phyloP scores from a whole-genome alignment of 345 rosid genomes.

The Leavenworthia alabamica region DNA sequence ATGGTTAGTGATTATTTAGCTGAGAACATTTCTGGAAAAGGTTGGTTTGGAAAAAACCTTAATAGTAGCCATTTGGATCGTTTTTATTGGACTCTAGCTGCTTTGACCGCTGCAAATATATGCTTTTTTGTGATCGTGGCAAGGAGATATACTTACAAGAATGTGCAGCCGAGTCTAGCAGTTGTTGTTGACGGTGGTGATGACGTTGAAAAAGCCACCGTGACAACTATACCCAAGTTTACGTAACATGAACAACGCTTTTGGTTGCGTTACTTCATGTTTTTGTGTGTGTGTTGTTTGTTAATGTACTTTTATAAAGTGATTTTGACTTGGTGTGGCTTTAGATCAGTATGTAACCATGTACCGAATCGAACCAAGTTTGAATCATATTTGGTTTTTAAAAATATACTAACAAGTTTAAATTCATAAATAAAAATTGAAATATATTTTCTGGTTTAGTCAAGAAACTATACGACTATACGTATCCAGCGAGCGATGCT shows the following conservation, averaged over 20 bases:
- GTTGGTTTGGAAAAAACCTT: slow-evolving; percentile 78
- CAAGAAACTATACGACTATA: slow-evolving; percentile 50
- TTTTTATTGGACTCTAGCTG: slow-evolving; percentile 67
- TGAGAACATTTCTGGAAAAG: slow-evolving; percentile 34
- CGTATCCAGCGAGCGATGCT: slow-evolving; percentile 82
- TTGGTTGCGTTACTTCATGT: not conserved
- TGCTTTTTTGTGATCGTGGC: slow-evolving; percentile 53
- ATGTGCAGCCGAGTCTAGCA: slow-evolving; percentile 52
- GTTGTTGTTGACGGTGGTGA: slow-evolving; percentile 55
- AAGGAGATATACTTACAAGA: slow-evolving; percentile 62
- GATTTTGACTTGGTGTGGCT: not conserved
- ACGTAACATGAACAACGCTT: not conserved
- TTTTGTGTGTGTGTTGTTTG: not conserved
- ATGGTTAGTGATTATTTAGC: slow-evolving; percentile 47
- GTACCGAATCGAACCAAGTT: not conserved
- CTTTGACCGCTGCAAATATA: slow-evolving; percentile 41
- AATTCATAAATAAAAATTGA: not conserved
- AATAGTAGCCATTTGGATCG: slow-evolving; percentile 71
- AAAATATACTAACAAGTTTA: not conserved
- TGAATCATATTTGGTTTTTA: too few relatives aligned
- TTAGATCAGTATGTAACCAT: not conserved
- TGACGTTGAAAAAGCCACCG: slow-evolving; percentile 17
- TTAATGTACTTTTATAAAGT: not conserved
- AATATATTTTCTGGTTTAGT: not conserved
- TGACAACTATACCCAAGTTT: slow-evolving; percentile 17